Evolutionary conservation across 805 yeast genomes (phyloP).

Genomic region (Kuraishia piskuri): DNA sequence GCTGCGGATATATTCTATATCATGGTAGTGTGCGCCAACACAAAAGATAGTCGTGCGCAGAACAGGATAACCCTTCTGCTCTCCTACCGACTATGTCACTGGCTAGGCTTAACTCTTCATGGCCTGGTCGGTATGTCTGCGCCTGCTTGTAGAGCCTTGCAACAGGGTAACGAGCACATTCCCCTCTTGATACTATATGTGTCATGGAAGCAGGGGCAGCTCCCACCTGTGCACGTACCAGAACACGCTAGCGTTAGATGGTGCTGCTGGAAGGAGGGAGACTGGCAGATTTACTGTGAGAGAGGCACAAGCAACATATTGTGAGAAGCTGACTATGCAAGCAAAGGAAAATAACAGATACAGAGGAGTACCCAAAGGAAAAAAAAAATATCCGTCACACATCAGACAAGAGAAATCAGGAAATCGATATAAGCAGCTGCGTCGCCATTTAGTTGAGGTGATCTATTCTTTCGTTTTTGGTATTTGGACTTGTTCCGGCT

Average conservation of each 20-base stretch:
- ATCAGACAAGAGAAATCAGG: background rate
- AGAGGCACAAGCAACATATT: background rate
- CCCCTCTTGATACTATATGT: background rate
- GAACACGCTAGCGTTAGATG: background rate
- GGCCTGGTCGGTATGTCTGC: too few relatives aligned
- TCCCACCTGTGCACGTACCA: background rate
- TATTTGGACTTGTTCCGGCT: background rate
- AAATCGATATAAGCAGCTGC: background rate
- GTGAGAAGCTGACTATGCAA: too few relatives aligned
- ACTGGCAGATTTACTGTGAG: background rate
- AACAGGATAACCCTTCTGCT: too few relatives aligned
- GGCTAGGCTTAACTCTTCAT: too few relatives aligned
- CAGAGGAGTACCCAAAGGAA: background rate
- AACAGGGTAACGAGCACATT: background rate
- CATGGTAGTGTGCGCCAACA: too few relatives aligned
- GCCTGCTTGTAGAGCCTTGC: too few relatives aligned
- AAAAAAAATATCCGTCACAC: too few relatives aligned
- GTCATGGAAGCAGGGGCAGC: background rate
- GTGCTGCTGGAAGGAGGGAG: background rate
- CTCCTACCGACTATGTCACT: too few relatives aligned
- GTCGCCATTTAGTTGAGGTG: background rate
- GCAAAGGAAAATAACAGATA: too few relatives aligned
- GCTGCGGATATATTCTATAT: too few relatives aligned
- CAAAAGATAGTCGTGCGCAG: too few relatives aligned
- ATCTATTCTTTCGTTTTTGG: background rate